phyloP scores from a whole-genome alignment of 768 basidiomycete species.

The Inosperma sp. region DNA sequence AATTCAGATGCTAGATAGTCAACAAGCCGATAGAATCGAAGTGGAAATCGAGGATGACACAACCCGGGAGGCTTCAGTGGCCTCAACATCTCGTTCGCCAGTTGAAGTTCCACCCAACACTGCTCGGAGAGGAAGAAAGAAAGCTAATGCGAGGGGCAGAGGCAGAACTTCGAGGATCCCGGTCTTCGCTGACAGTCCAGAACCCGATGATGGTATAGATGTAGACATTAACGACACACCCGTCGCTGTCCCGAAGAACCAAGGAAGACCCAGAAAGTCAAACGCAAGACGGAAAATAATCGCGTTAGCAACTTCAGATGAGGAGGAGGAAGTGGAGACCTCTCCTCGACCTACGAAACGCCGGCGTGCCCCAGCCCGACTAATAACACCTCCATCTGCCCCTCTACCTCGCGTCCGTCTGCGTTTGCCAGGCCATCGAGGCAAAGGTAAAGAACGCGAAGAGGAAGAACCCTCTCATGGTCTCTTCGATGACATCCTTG shows the following conservation, averaged over 20 bases:
- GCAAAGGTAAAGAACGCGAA: constrained; percentile 66
- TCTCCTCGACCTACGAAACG: constrained; percentile 17
- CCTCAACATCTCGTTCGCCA: constrained; percentile 31
- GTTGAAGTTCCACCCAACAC: constrained; percentile 1
- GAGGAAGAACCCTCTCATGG: constrained; percentile 54
- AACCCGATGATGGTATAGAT: constrained; percentile 31
- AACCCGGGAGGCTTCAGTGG: constrained; percentile 23
- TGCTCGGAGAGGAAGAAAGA: constrained; percentile 21
- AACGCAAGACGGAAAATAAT: constrained; percentile 1
- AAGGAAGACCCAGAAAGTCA: constrained; percentile 3
- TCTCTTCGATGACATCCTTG: constrained; percentile 82
- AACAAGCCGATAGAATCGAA: constrained; percentile 14
- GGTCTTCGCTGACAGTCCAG: constrained; percentile 14
- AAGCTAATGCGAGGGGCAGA: constrained; percentile 22
- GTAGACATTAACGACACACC: constrained; percentile 28
- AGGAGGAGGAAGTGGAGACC: constrained; percentile 24
- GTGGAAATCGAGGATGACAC: not conserved
- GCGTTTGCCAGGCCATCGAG: constrained; percentile 51
- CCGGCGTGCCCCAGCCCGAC: constrained; percentile 5
- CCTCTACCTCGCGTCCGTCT: constrained; percentile 45
- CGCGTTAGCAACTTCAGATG: constrained; percentile 30
- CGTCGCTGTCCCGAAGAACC: constrained; percentile 1
- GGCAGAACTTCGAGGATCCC: constrained; percentile 30
- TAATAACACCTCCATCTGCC: constrained; percentile 32
- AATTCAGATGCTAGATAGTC: constrained; percentile 4